Evolutionary conservation across 2,329 filamentous ascomycete species (phyloP).

Genomic region (Decorospora gaudefroyi): DNA sequence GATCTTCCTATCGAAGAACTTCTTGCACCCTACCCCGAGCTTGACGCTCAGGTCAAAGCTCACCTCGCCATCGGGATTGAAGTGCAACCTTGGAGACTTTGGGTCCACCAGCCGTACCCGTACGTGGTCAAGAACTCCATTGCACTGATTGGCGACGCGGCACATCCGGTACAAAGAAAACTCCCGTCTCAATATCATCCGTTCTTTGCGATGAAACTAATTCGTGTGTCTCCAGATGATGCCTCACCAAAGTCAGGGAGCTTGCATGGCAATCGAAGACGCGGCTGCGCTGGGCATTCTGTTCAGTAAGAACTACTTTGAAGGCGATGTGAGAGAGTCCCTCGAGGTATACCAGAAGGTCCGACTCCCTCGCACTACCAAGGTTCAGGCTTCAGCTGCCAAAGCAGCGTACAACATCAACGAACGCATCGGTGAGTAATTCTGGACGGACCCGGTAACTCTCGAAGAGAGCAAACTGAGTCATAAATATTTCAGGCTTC

Average conservation of each 20-base stretch:
- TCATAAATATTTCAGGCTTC: constrained; percentile 48
- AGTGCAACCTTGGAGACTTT: constrained; percentile 68
- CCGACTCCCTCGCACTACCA: constrained; percentile 45
- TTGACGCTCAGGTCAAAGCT: constrained; percentile 61
- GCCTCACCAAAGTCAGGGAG: constrained; percentile 71
- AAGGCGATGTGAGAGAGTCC: constrained; percentile 39
- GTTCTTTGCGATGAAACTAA: not conserved
- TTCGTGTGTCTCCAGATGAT: constrained; percentile 57
- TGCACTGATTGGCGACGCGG: constrained; percentile 68
- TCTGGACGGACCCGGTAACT: not conserved
- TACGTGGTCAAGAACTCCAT: constrained; percentile 58
- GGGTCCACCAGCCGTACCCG: constrained; percentile 66
- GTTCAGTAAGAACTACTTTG: constrained; percentile 57
- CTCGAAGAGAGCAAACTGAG: not conserved
- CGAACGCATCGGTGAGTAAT: constrained; percentile 50
- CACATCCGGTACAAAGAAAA: constrained; percentile 62
- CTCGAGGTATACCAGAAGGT: constrained; percentile 46
- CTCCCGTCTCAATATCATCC: not conserved
- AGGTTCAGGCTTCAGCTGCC: constrained; percentile 47
- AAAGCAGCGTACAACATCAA: constrained; percentile 48
- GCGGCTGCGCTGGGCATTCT: constrained; percentile 66
- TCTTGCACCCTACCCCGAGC: constrained; percentile 62
- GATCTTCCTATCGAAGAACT: constrained; percentile 63
- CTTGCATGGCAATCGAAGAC: constrained; percentile 71
- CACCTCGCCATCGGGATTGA: constrained; percentile 66